Evolutionary conservation across 2,329 filamentous ascomycete genomes (phyloP), one percentile per base, ranked within the genome.

Genomic region (Talaromyces sp.): DNA sequence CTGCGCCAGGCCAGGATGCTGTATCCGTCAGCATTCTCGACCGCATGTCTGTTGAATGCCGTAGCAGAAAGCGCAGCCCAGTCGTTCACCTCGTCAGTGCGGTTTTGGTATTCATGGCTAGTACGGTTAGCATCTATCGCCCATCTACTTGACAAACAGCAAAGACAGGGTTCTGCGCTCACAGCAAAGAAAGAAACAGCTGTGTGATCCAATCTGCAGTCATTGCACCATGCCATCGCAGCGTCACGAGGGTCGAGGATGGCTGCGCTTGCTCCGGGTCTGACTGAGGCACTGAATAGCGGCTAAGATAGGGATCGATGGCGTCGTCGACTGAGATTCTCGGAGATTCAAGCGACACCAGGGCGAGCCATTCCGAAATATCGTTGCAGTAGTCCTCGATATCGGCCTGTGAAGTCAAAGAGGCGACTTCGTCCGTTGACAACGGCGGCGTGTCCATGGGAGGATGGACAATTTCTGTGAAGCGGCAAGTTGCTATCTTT

Each of bases 351-450:
- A 80, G 69, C 17, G 80, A 77, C 6, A 88, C 74, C 53, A 85
- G 77, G 7, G 79, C 85, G 21, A 89, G 74, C 85, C 86, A 90
- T 73, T 88, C 83, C 46, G 81, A 79, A 24, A 85, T 65, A n/a
- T 81, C 77, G 6, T 84, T 66, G 10, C 80, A 83, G 62, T 81
- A 81, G 24, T 91, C 85, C 61, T 89, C 85, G 38, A 90, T 48
- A 78, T 75, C 56, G 75, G 79, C 78, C 38, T 74, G 69, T 17
- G 74, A 67, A 55, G 66, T 65, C 11, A 68, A 63, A 21, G 72
- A 69, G 51, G 66, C 63, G 17, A 73, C 62, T 58, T 63, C 14
- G 62, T 62, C 11, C 59, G 66, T 29, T 53, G 74, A 65, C n/a
- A 77, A 60, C 2, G 68, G 62, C 7, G 76, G 75, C 10, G 69